Conservation (phyloP, 805 yeast species). For the Wickerhamiella lipophila region DNA sequence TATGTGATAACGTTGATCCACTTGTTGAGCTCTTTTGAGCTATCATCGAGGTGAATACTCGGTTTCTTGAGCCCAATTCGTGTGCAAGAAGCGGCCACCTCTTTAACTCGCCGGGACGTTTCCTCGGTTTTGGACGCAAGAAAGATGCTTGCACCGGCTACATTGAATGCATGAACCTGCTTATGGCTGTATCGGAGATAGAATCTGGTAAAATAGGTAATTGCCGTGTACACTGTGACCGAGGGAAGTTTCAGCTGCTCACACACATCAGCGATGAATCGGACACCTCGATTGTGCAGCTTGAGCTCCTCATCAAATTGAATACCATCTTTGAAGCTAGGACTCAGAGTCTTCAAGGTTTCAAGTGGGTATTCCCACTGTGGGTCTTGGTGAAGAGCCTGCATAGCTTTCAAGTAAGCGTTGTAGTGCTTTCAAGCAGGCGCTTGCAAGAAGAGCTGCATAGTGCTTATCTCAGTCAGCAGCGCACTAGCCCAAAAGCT, state of each 20-base stretch:
- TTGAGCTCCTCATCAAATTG: slow-evolving; percentile 31
- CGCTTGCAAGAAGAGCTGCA: no score
- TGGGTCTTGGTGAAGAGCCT: slow-evolving; percentile 19
- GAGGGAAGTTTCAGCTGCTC: slow-evolving; percentile 36
- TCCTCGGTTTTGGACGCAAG: slow-evolving; percentile 45
- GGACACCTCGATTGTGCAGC: slow-evolving; percentile 37
- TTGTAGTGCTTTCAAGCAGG: no score
- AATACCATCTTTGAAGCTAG: slow-evolving; percentile 27
- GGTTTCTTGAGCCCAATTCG: slow-evolving; percentile 35
- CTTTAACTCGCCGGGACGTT: slow-evolving; percentile 36
- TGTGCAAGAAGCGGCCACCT: slow-evolving; percentile 39
- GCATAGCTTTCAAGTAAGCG: slow-evolving; percentile 15
- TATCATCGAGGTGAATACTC: slow-evolving; percentile 33
- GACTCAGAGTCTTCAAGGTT: slow-evolving; percentile 19
- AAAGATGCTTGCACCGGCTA: slow-evolving; percentile 40
- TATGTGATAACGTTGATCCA: slow-evolving; percentile 38
- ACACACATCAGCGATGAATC: slow-evolving; percentile 36
- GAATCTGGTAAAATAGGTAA: slow-evolving; percentile 39
- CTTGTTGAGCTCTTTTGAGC: slow-evolving; percentile 37
- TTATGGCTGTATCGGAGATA: slow-evolving; percentile 36
- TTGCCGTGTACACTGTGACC: slow-evolving; percentile 38
- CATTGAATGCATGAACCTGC: slow-evolving; percentile 37
- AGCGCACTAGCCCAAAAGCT: no score
- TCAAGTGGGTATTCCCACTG: slow-evolving; percentile 22
- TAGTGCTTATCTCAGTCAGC: no score